Evolutionary conservation across 2,329 filamentous ascomycete species (phyloP).

Genomic region (Hymenotorrendiella dingleyae): DNA sequence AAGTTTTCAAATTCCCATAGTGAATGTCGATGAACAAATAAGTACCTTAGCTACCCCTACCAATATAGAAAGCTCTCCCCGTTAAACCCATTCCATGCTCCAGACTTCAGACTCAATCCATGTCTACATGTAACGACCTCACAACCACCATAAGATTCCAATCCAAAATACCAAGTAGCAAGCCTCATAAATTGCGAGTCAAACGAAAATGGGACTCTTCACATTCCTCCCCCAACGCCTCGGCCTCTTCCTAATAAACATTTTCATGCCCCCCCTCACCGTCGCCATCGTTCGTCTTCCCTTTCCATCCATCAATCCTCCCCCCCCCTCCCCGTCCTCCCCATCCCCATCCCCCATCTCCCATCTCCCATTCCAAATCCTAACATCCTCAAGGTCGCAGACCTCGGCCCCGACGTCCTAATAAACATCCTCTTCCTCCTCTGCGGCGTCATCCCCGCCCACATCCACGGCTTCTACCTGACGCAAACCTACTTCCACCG

Average conservation of each 20-base stretch:
- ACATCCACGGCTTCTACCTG: constrained; percentile 29
- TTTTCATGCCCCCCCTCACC: constrained; percentile 24
- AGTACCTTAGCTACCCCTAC: not conserved
- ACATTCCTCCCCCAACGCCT: constrained; percentile 18
- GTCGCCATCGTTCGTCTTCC: constrained; percentile 22
- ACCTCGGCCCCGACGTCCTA: constrained; percentile 16
- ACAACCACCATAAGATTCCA: not conserved
- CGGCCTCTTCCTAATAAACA: constrained; percentile 18
- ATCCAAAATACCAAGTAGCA: not conserved
- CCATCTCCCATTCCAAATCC: not conserved
- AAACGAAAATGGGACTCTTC: constrained; percentile 6
- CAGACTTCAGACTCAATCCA: not conserved
- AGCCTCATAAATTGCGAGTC: not conserved
- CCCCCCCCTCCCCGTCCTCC: not conserved
- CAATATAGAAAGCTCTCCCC: not conserved
- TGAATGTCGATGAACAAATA: not conserved
- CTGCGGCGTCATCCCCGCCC: constrained; percentile 24
- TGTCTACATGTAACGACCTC: not conserved
- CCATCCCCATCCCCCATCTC: not conserved
- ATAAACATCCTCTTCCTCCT: constrained; percentile 23
- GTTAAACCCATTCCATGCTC: not conserved
- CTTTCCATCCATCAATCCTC: too few relatives aligned
- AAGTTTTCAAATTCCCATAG: not conserved
- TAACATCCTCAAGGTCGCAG: constrained; percentile 15
- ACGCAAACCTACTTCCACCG: constrained; percentile 78